Base-by-base conservation (phyloP, 805 yeast species). In the Yamadazyma insecticola region DNA sequence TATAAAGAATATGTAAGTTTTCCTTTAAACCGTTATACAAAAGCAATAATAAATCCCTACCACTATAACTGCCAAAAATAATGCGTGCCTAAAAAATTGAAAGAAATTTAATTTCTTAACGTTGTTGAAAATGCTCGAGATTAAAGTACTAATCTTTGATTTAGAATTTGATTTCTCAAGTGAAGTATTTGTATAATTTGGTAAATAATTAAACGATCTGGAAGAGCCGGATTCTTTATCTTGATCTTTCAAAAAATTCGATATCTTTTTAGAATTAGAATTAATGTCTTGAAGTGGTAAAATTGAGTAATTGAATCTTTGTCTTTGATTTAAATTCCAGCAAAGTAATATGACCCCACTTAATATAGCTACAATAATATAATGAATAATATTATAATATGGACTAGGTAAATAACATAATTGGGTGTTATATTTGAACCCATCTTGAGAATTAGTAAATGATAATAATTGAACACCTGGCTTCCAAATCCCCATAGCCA, bases 391-490 rank as follows among this genome's bases (percentile, higher is more conserved):
- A 35, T 68, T 69, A 20, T 53, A 34, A 41, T 70, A 71, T 4
- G 78, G 77, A 5, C 55, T 54, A 4, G 70, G 73, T 20, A 69
- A 45, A 46, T 64, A 65, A 45, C 78, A 72, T 16, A 70, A 48
- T 13, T 55, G 44, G 13, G 72, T 67, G n/a, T 48, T 43, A 44
- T 60, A 67, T 7, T 24, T 30, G 16, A 39, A 34, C 15, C 24
- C 9, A 6, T 31, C 41, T n/a, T 33, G 24, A 4, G 16, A 12
- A 23, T 39, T 41, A 2, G 42, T 35, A 25, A 92, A 63, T 0
- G 96, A 76, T 5, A 92, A 56, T 29, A 92, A 54, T 51, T 92
- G 96, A 26, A 88, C 73, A 0, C 95, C 97, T 0, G 99, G 99
- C 32, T 67, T 65, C 31, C 66, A 57, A 17, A 92, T 78, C 0